Evolutionary conservation across 2,329 filamentous ascomycete genomes (phyloP).

Genomic region (Colletotrichum siamense): DNA sequence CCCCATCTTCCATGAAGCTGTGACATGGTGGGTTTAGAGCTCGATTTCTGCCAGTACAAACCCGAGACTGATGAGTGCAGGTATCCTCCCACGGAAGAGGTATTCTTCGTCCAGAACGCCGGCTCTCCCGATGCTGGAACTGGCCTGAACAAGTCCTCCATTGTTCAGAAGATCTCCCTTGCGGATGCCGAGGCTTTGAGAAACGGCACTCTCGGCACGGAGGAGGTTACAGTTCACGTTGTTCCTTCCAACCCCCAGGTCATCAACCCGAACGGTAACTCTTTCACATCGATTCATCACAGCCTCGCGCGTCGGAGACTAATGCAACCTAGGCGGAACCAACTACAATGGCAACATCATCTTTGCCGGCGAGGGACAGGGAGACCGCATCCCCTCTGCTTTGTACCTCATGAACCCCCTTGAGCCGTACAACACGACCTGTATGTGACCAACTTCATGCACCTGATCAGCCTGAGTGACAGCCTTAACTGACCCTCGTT

Average conservation of each 20-base stretch:
- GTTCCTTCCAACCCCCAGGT: constrained; percentile 49
- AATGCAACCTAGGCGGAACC: constrained; percentile 43
- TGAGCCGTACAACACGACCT: constrained; percentile 55
- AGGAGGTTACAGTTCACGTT: constrained; percentile 44
- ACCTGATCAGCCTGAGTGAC: neutral
- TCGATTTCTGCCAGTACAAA: accelerated
- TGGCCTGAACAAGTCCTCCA: constrained; percentile 54
- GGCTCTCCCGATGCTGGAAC: constrained; percentile 52
- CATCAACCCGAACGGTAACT: constrained; percentile 55
- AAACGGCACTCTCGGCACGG: constrained; percentile 39
- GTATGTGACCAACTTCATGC: constrained; percentile 30
- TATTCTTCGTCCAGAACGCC: constrained; percentile 61
- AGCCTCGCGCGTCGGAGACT: accelerated
- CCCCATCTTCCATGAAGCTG: constrained; percentile 61
- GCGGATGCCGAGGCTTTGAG: constrained; percentile 45
- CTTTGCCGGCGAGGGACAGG: constrained; percentile 56
- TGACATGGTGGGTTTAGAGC: constrained; percentile 44
- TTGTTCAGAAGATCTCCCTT: constrained; percentile 56
- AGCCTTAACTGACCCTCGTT: neutral
- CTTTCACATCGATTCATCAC: accelerated
- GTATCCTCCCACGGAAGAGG: constrained; percentile 51
- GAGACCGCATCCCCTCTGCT: constrained; percentile 42
- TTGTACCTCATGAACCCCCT: constrained; percentile 48
- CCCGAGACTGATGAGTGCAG: neutral
- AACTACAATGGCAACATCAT: constrained; percentile 56